A percentile compares a stretch with the other conserved stretches of the same genome.
These are phyloP conservation scores for Dorcoceras hygrometricum DNA, from an alignment of 257 asterid genomes.

Conservation along the genomic window DNA sequence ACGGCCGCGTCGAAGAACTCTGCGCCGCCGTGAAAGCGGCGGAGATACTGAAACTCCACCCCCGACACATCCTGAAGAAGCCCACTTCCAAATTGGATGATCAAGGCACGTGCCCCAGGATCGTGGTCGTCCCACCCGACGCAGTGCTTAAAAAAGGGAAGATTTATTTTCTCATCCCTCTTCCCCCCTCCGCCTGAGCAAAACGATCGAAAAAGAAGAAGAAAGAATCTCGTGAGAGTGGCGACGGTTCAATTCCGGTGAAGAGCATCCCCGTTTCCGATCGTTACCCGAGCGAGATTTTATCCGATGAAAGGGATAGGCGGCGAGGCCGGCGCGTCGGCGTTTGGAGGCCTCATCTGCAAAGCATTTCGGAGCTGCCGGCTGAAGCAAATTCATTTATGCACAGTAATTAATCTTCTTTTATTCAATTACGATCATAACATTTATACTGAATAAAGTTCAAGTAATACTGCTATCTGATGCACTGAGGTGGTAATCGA, in stretches of 20 bases:
- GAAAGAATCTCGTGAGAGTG: conserved; percentile 25
- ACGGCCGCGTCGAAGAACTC: conserved; percentile 82
- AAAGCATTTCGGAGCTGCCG: conserved; percentile 77
- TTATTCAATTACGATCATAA: too few relatives aligned
- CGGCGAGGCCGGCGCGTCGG: conserved; percentile 73
- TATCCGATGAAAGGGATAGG: conserved; percentile 66
- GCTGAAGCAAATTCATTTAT: conserved; percentile 30
- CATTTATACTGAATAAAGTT: too few relatives aligned
- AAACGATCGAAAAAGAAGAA: conserved; percentile 43
- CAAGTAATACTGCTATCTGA: too few relatives aligned
- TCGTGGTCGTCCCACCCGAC: conserved; percentile 73
- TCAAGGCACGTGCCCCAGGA: conserved; percentile 52
- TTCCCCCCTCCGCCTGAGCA: conserved; percentile 52
- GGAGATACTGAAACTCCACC: conserved; percentile 76
- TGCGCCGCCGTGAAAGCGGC: conserved; percentile 62
- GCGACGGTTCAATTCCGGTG: not conserved
- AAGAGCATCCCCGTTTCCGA: conserved; percentile 42
- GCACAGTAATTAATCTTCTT: conserved; percentile 15
- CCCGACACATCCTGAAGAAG: conserved; percentile 82
- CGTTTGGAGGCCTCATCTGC: conserved; percentile 83
- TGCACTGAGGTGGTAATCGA: too few relatives aligned
- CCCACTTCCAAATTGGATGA: conserved; percentile 48
- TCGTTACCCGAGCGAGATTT: conserved; percentile 68
- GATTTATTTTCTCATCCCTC: conserved; percentile 85
- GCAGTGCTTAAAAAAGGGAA: conserved; percentile 79